Conservation (phyloP, 768 basidiomycete genomes). For the Rhizopogon vulgaris region DNA sequence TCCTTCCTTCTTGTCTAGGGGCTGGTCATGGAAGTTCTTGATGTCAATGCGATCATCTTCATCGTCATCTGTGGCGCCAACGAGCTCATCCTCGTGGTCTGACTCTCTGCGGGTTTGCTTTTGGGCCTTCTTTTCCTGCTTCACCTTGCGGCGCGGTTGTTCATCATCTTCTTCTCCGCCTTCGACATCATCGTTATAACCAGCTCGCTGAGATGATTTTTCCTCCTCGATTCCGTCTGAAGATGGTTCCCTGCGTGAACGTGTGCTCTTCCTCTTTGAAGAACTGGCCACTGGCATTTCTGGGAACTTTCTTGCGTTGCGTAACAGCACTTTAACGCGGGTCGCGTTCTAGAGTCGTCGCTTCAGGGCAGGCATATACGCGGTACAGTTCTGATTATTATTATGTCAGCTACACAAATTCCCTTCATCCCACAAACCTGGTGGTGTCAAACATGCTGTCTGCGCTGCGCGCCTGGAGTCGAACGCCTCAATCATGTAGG, state of each 20-base stretch:
- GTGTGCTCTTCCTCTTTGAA: slow-evolving; percentile 31
- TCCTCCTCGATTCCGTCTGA: slow-evolving; percentile 58
- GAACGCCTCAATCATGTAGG: slow-evolving; percentile 16
- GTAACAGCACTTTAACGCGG: not conserved
- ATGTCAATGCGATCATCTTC: slow-evolving; percentile 55
- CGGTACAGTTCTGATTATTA: slow-evolving; percentile 9
- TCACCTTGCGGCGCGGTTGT: slow-evolving; percentile 28
- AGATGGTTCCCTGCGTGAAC: slow-evolving; percentile 40
- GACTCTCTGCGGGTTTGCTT: slow-evolving; percentile 27
- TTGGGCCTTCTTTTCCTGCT: slow-evolving; percentile 26
- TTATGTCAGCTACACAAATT: slow-evolving; percentile 1
- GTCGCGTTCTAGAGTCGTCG: slow-evolving; percentile 7
- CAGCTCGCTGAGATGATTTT: slow-evolving; percentile 26
- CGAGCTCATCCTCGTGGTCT: slow-evolving; percentile 21
- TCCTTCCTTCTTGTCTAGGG: slow-evolving; percentile 49
- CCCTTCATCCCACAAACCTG: not conserved
- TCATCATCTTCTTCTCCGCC: slow-evolving; percentile 32
- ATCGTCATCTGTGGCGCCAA: slow-evolving; percentile 28
- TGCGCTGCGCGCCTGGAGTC: slow-evolving; percentile 11
- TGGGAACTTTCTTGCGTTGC: not conserved
- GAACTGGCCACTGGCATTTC: slow-evolving; percentile 27
- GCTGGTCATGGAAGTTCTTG: slow-evolving; percentile 58
- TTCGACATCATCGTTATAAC: slow-evolving; percentile 37
- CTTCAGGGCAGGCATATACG: slow-evolving; percentile 26
- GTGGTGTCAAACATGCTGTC: slow-evolving; percentile 19